Evolutionary conservation across 257 asterid species (phyloP), one percentile per base, ranked within the genome.

Genomic region (Henckelia pumila): DNA sequence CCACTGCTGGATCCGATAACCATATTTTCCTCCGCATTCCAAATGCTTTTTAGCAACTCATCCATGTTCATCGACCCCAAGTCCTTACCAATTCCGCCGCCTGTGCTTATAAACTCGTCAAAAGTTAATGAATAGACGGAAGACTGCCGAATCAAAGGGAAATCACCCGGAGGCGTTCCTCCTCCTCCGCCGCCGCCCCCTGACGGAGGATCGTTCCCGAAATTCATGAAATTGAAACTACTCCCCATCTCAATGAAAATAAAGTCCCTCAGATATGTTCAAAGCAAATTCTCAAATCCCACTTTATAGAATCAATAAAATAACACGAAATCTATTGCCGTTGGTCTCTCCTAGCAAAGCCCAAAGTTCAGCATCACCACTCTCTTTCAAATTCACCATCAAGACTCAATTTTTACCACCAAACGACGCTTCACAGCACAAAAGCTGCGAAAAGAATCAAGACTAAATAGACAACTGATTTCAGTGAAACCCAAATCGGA

Each of bases 31-130:
- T 91, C 98, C 1, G 98, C 96, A 70, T 79, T 91, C 98, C 99
- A 94, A 71, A 94, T 89, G 60, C 73, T 91, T 79, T 87, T 94
- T 9, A 94, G 79, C 77, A 94, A 82, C 84, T 94, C 99, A 81
- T 94, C 99, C 99, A 94, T 94, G 77, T 91, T 94, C 96, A 91
- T 88, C 0, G 99, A 94, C 17, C 99, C 99, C 33, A 94, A 92
- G 79, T 92, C 97, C 78, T 86, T 91, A 64, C 96, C 96, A 24
- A 26, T 62, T 19, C 92, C 76, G 49, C 74, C 94, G 71, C 87
- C 81, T 7, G 91, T 68, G 37, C 26, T 83, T 69, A 88, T 93
- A 66, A 94, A 86, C 95, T 91, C 99, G 35, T 91, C 99, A 32
- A 94, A 91, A 23, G 99, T 94, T 76, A 88, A 67, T 1, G 99